Evolutionary conservation across 371 early-diverging fungal species (phyloP).

Genomic region (Polyrhizophydium stewartii): DNA sequence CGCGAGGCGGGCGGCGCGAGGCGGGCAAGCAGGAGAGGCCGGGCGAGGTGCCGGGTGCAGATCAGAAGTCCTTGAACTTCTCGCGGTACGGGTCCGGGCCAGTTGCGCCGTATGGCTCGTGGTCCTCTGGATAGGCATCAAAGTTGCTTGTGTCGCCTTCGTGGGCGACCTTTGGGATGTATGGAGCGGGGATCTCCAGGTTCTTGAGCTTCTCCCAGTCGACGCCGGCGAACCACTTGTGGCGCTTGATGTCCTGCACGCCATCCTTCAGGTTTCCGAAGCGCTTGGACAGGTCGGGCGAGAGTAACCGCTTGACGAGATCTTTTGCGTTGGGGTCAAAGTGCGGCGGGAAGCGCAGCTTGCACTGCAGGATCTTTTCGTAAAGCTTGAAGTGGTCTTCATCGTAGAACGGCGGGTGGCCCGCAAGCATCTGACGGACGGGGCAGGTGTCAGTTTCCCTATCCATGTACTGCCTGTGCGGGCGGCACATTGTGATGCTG

Average conservation of each 20-base stretch:
- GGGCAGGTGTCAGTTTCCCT: too few species aligned
- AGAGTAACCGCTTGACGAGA: conserved; percentile 80
- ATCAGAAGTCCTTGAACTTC: conserved; percentile 33
- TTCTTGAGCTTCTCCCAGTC: conserved; percentile 80
- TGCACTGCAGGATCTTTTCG: conserved; percentile 89
- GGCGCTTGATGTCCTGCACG: conserved; percentile 84
- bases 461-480: too few species aligned
- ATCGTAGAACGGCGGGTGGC: conserved; percentile 96
- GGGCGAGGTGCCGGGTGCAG: not conserved
- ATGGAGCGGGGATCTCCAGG: conserved; percentile 82
- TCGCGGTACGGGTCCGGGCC: conserved; percentile 33
- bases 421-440: conserved; percentile 67
- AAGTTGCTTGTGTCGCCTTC: conserved; percentile 95
- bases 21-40: not conserved
- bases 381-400: conserved; percentile 82
- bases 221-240: conserved; percentile 92
- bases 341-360: conserved; percentile 81
- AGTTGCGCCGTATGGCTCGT: conserved; percentile 47
- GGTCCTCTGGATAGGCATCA: conserved; percentile 86
- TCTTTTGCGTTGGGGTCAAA: conserved; percentile 89
- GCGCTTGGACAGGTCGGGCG: conserved; percentile 83
- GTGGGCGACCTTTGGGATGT: conserved; percentile 75
- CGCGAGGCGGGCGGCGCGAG: too few species aligned
- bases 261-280: conserved; percentile 91
- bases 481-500: too few species aligned